These are phyloP conservation scores for Xeromyces bisporus DNA, from an alignment of 495 filamentous ascomycete species.

Conservation along the genomic window DNA sequence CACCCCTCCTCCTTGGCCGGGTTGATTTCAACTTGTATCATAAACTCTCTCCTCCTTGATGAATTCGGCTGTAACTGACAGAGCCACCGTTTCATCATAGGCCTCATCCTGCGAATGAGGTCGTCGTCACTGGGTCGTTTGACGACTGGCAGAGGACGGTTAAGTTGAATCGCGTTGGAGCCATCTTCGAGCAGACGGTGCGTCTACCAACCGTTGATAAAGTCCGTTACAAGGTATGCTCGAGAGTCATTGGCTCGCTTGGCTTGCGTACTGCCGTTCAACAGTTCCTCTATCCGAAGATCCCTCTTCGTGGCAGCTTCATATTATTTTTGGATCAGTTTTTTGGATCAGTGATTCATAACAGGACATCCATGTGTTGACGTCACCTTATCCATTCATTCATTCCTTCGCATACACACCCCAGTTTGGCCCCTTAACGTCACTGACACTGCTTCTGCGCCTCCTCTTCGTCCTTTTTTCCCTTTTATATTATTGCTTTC, in stretches of 20 bases:
- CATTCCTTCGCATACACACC: too few species aligned
- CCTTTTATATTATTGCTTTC: too few species aligned
- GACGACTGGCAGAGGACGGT: slow-evolving; percentile 82
- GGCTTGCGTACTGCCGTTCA: too few species aligned
- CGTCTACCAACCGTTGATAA: slow-evolving; percentile 47
- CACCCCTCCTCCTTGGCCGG: neutral
- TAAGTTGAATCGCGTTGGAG: slow-evolving; percentile 56
- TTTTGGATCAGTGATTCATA: too few species aligned
- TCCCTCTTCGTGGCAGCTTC: too few species aligned
- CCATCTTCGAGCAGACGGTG: slow-evolving; percentile 61
- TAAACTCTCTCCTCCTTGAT: neutral
- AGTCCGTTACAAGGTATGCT: slow-evolving; percentile 68
- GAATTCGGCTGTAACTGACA: neutral
- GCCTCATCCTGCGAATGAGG: slow-evolving; percentile 62
- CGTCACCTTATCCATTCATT: slow-evolving; percentile 15
- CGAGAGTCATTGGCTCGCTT: neutral
- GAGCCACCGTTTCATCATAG: slow-evolving; percentile 20
- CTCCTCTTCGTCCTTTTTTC: too few species aligned
- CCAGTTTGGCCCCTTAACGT: too few species aligned
- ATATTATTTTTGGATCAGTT: too few species aligned
- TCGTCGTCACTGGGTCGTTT: slow-evolving; percentile 91
- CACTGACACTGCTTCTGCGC: too few species aligned
- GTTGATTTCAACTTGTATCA: neutral
- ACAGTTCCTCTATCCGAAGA: too few species aligned
- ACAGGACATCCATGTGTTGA: too few species aligned